Percentiles rank a stretch among this genome's conserved stretches.
phyloP scores from a whole-genome alignment of 768 basidiomycete species.

The Rhizopogon sp. region DNA sequence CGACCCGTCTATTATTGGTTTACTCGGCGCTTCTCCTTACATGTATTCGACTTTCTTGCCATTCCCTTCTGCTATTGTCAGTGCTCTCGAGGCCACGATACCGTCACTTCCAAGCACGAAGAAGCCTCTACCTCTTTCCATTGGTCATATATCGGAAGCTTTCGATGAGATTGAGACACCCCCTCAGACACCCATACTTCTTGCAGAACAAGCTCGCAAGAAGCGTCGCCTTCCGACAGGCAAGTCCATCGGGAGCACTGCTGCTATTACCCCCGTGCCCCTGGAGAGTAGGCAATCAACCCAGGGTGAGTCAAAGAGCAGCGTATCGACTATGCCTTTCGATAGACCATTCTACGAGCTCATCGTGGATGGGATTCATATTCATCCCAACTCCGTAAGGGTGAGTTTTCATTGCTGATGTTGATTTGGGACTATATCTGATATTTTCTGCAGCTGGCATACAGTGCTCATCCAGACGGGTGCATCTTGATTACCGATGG shows the following conservation, averaged over 20 bases:
- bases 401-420: conserved; percentile 35
- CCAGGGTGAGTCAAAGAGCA: conserved; percentile 39
- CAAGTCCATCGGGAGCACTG: conserved; percentile 1
- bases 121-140: conserved; percentile 12
- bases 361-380: conserved; percentile 90
- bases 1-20: conserved; percentile 87
- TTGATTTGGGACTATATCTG: neutral
- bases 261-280: conserved; percentile 5
- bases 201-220: conserved; percentile 7
- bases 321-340: conserved; percentile 42
- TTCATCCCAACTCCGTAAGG: conserved; percentile 84
- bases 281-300: conserved; percentile 23
- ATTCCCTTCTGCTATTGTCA: conserved; percentile 12
- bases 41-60: conserved; percentile 32
- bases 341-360: conserved; percentile 81
- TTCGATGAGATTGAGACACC: conserved; percentile 56
- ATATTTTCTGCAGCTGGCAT: conserved; percentile 55
- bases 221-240: neutral
- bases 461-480: conserved; percentile 76
- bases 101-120: conserved; percentile 3
- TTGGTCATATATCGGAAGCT: conserved; percentile 48
- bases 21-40: conserved; percentile 74
- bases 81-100: conserved; percentile 8
- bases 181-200: conserved; percentile 42
- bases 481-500: conserved; percentile 91